Evolutionary conservation across 768 basidiomycete genomes (phyloP).

Genomic region (Serendipita sp.): DNA sequence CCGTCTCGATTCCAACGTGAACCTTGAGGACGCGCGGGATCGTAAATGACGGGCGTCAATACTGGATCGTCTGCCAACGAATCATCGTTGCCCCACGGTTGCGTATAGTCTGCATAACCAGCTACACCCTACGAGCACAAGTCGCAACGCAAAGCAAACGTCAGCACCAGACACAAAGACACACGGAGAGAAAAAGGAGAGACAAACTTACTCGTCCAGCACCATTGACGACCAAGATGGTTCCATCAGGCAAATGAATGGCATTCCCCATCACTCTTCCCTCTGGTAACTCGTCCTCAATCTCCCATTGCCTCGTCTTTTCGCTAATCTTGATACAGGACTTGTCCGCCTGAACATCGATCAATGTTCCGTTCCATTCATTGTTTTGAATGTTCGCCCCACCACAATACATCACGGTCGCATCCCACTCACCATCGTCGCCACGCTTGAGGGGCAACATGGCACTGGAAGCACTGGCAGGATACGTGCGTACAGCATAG

Average conservation of each 20-base stretch:
- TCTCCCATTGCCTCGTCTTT: constrained; percentile 32
- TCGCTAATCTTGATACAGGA: constrained; percentile 71
- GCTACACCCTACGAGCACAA: constrained; percentile 24
- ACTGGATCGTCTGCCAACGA: constrained; percentile 46
- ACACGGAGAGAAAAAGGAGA: constrained; percentile 13
- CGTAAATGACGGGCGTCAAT: constrained; percentile 43
- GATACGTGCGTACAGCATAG: constrained; percentile 60
- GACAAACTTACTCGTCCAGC: constrained; percentile 31
- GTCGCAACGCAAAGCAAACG: too few species aligned
- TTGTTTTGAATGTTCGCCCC: constrained; percentile 32
- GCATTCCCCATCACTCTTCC: constrained; percentile 60
- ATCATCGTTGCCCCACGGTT: constrained; percentile 19
- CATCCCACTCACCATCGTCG: constrained; percentile 53
- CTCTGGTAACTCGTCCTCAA: constrained; percentile 50
- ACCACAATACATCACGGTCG: constrained; percentile 72
- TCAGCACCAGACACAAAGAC: too few species aligned
- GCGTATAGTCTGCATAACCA: constrained; percentile 16
- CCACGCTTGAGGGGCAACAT: constrained; percentile 71
- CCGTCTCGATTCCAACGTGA: constrained; percentile 52
- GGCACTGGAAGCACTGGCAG: constrained; percentile 59
- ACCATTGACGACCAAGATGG: constrained; percentile 52
- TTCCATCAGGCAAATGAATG: constrained; percentile 52
- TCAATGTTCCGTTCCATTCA: constrained; percentile 19
- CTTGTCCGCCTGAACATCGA: constrained; percentile 34
- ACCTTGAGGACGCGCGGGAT: constrained; percentile 44